A percentile compares a stretch with the other conserved stretches of the same genome.
Conservation (phyloP, 495 filamentous ascomycete species). For the Tuber umbilicatum region DNA sequence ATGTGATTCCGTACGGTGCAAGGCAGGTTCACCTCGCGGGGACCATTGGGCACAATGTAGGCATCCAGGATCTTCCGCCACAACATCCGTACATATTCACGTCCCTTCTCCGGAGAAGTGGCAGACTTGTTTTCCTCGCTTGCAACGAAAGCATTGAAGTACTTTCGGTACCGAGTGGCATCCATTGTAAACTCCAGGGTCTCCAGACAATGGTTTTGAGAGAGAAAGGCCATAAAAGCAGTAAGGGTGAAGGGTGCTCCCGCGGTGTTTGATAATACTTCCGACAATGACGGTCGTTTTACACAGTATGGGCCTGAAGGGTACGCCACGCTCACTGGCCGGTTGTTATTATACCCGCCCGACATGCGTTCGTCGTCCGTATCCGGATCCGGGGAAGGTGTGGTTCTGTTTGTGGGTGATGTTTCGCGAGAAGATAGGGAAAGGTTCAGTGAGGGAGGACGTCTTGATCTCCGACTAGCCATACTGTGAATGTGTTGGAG, state of each 20-base stretch:
- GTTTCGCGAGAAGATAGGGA: slow-evolving; percentile 39
- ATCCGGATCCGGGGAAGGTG: slow-evolving; percentile 35
- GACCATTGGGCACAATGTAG: slow-evolving; percentile 73
- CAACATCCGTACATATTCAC: slow-evolving; percentile 66
- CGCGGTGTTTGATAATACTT: slow-evolving; percentile 80
- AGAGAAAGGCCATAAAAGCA: slow-evolving; percentile 95
- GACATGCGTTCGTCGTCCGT: slow-evolving; percentile 40
- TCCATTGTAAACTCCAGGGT: slow-evolving; percentile 97
- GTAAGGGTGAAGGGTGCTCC: slow-evolving; percentile 85
- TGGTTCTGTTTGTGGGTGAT: slow-evolving; percentile 32
- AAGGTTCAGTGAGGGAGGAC: slow-evolving; percentile 41
- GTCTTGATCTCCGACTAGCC: slow-evolving; percentile 39
- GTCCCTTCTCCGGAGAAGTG: slow-evolving; percentile 51
- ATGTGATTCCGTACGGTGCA: slow-evolving; percentile 75
- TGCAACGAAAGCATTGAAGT: slow-evolving; percentile 55
- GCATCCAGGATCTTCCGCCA: slow-evolving; percentile 61
- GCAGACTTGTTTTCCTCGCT: slow-evolving; percentile 43
- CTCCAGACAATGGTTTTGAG: slow-evolving; percentile 95
- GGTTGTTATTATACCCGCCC: slow-evolving; percentile 24
- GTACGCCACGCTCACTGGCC: slow-evolving; percentile 42
- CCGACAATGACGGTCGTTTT: slow-evolving; percentile 72
- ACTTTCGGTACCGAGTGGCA: slow-evolving; percentile 77
- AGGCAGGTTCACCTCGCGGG: slow-evolving; percentile 88
- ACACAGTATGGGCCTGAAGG: slow-evolving; percentile 58
- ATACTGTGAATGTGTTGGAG: slow-evolving; percentile 24